Evolutionary conservation across 768 basidiomycete species (phyloP).

Genomic region (Agrocybe pediades): DNA sequence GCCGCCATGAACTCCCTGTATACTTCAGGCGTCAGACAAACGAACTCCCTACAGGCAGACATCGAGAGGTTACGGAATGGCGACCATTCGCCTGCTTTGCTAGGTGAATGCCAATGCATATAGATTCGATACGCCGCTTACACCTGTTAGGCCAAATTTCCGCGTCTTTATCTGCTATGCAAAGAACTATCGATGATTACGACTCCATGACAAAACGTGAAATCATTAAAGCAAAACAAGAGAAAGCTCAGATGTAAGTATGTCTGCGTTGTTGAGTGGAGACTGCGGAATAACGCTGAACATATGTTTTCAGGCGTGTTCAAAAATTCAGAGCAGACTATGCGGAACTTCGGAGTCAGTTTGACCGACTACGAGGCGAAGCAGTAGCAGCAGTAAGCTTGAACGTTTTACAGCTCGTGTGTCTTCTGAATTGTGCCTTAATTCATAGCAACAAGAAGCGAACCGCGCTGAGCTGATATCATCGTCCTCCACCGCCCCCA

Average conservation of each 20-base stretch:
- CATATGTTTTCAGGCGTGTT: constrained; percentile 66
- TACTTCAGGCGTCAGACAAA: constrained; percentile 90
- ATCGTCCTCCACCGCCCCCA: constrained; percentile 37
- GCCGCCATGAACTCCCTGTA: constrained; percentile 90
- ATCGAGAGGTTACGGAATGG: constrained; percentile 81
- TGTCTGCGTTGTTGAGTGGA: background rate
- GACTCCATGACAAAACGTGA: constrained; percentile 96
- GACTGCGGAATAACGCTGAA: background rate
- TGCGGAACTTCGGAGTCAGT: constrained; percentile 75
- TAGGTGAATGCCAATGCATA: background rate
- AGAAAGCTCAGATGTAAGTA: constrained; percentile 89
- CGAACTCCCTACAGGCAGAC: constrained; percentile 85
- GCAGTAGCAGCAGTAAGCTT: constrained; percentile 47
- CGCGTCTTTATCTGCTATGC: constrained; percentile 94
- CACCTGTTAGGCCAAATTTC: constrained; percentile 86
- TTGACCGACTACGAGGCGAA: constrained; percentile 75
- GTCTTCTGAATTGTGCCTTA: background rate
- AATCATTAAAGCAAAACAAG: constrained; percentile 94
- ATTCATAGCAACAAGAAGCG: constrained; percentile 52
- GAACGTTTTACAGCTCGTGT: background rate
- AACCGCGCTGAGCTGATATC: constrained; percentile 69
- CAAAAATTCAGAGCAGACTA: constrained; percentile 92
- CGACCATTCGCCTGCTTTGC: constrained; percentile 55
- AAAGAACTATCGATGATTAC: constrained; percentile 94
- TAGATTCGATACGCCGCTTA: background rate